Evolutionary conservation across 306 rosid genomes (phyloP), one percentile per base, ranked within the genome.

Genomic region (Lablab purpureus): DNA sequence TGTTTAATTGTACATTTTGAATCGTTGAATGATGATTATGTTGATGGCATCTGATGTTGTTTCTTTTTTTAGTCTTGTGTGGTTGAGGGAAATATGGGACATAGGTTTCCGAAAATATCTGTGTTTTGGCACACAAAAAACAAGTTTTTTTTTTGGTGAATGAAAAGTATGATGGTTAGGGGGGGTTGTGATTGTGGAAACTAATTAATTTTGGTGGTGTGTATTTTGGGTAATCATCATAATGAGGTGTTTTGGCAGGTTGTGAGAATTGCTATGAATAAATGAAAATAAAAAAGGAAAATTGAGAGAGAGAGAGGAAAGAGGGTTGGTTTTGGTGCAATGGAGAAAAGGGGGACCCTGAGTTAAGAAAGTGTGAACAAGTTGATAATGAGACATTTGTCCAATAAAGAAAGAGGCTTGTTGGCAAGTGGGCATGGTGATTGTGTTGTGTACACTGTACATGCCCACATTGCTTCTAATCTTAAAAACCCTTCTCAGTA

Each of bases 371-470:
- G 25, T 47, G 76, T 82, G 81, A 78, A 47, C 80, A 79, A 74
- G 81, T 87, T 82, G 88, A 82, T 74, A 79, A 51, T 19, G 74
- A 65, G 82, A 74, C 77, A 40, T 83, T 81, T 84, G 87, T 82
- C 87, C 80, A 87, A 85, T 84, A 30, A 80, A 67, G 79, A 80
- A 59, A 77, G 54, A 51, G 60, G 13, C 45, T 76, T 6, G 50
- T 84, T 84, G 87, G 75, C 81, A 84, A 79, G 84, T 75, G 83
- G 87, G 81, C 18, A 51, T 79, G 72, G 83, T 74, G 58, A 74
- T 74, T 71, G 85, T 81, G 72, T 80, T 62, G 71, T 55, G 71
- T 84, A 10, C 87, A 79, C 32, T 75, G 84, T 84, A 79, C 75
- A 79, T 84, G 7, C 56, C 76, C 74, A 30, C 74, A 63, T 68